Evolutionary conservation across 2,329 filamentous ascomycete genomes (phyloP).

Genomic region (Alternaria dauci): DNA sequence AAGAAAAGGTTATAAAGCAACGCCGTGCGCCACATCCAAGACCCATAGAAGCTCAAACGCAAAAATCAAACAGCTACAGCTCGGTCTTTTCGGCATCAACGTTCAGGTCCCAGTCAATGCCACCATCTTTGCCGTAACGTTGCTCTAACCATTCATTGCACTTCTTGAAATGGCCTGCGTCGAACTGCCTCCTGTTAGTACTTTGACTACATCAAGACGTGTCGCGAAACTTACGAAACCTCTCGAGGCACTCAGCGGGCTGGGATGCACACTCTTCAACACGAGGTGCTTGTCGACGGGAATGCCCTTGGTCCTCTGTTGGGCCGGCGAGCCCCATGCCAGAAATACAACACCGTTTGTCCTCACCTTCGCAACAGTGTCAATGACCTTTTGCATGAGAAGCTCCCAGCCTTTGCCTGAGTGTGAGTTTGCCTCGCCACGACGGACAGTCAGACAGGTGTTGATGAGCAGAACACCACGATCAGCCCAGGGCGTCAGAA

Average conservation of each 20-base stretch:
- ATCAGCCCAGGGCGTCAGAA: conserved; percentile 93
- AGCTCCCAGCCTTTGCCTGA: conserved; percentile 88
- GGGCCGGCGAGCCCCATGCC: conserved; percentile 89
- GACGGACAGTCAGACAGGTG: conserved; percentile 91
- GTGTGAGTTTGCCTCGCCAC: conserved; percentile 87
- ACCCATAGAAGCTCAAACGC: neutral
- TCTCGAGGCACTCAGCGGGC: conserved; percentile 82
- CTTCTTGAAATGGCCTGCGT: conserved; percentile 81
- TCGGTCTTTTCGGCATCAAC: conserved; percentile 49
- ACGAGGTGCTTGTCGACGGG: conserved; percentile 80
- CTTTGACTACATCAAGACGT: neutral
- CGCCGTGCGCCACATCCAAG: neutral
- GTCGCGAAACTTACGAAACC: conserved; percentile 70
- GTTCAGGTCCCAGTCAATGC: conserved; percentile 84
- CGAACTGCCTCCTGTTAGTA: conserved; percentile 63
- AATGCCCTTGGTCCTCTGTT: conserved; percentile 77
- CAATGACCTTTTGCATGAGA: conserved; percentile 91
- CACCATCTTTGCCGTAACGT: conserved; percentile 79
- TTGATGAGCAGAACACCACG: conserved; percentile 93
- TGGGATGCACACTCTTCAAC: conserved; percentile 87
- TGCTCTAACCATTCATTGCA: conserved; percentile 84
- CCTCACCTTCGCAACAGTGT: conserved; percentile 80
- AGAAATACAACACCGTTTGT: conserved; percentile 89
- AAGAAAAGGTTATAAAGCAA: neutral
- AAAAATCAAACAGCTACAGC: neutral